Conservation (phyloP, 305 asterid genomes). For the Fraxinus baroniana region DNA sequence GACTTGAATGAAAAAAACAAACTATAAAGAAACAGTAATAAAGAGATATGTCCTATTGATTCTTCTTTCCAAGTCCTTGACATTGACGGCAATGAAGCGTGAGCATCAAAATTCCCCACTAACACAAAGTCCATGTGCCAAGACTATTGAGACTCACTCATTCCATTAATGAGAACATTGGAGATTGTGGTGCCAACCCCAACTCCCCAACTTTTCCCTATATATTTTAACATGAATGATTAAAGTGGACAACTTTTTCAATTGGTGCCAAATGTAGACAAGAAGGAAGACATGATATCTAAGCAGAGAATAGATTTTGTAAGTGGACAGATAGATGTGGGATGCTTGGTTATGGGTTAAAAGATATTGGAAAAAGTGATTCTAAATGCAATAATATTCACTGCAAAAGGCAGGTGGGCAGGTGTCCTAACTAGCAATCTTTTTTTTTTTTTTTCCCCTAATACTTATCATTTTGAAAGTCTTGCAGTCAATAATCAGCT, state of each 20-base stretch:
- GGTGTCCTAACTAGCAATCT: background rate
- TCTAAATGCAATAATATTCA: conserved; percentile 7
- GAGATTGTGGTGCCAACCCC: background rate
- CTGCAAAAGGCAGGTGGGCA: background rate
- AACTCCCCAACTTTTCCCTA: background rate
- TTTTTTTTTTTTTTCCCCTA: background rate
- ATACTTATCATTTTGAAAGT: conserved; percentile 17
- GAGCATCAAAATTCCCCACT: conserved; percentile 3
- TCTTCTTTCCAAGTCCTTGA: background rate
- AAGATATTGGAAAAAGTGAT: background rate
- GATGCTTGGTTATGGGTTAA: background rate
- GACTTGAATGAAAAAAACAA: background rate
- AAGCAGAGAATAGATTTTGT: conserved; percentile 12
- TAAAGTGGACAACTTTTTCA: conserved; percentile 2
- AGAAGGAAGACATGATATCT: conserved; percentile 20
- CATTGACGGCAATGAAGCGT: background rate
- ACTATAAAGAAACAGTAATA: background rate
- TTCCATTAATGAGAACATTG: background rate
- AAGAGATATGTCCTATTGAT: background rate
- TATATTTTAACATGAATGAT: conserved; percentile 1
- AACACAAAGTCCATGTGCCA: background rate
- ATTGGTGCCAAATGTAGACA: conserved; percentile 34
- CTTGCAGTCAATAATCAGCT: conserved; percentile 7
- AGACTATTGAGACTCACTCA: background rate
- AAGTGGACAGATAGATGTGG: background rate